Conservation (phyloP, 2,329 filamentous ascomycete species). For the Cryphonectria japonica region DNA sequence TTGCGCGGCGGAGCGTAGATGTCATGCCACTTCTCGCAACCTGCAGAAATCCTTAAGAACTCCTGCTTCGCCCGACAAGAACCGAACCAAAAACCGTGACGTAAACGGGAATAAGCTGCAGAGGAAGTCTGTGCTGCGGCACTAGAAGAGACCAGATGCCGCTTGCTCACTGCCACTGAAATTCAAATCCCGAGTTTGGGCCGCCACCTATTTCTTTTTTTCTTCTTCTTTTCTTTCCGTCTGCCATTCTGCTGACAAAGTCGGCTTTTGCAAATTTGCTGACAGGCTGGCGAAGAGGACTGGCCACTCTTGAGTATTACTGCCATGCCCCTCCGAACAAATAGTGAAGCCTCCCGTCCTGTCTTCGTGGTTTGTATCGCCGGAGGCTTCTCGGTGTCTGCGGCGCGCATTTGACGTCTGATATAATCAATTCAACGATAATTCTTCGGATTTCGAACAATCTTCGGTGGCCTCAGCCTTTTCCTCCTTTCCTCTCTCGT, state of each 20-base stretch:
- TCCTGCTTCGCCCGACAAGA: not conserved
- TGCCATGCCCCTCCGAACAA: too few species aligned
- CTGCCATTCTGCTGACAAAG: not conserved
- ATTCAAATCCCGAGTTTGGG: constrained; percentile 16
- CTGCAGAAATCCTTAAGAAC: not conserved
- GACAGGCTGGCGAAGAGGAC: not conserved
- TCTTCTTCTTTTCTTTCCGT: too few species aligned
- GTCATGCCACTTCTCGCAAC: not conserved
- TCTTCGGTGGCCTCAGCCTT: not conserved
- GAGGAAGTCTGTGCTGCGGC: not conserved
- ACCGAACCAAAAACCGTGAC: not conserved
- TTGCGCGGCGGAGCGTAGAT: not conserved
- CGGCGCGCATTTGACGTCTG: not conserved
- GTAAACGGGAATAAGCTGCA: not conserved
- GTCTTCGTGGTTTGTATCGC: not conserved
- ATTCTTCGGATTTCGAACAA: not conserved
- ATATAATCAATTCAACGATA: not conserved
- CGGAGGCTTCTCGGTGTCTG: constrained; percentile 6
- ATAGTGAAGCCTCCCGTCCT: not conserved
- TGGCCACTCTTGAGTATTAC: not conserved
- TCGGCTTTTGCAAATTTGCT: not conserved
- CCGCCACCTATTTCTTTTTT: not conserved
- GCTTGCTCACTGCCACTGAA: not conserved
- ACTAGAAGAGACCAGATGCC: constrained; percentile 10
- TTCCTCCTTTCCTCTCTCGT: not conserved